These are phyloP conservation scores for Cystoisospora suis DNA, from an alignment of 169 alveolate genomes.

Conservation along the genomic window DNA sequence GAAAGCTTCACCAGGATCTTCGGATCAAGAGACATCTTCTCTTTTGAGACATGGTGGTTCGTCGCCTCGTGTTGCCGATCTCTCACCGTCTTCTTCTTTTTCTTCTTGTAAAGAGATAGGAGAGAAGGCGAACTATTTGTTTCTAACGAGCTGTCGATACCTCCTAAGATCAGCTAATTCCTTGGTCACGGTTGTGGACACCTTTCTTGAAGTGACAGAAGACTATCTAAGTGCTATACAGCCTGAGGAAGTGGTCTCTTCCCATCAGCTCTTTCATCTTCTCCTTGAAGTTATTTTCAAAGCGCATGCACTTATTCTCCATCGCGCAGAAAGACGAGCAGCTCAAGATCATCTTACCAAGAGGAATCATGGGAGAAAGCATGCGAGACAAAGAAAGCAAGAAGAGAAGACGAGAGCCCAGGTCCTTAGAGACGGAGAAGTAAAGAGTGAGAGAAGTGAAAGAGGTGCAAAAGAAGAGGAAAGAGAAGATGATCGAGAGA, in stretches of 20 bases:
- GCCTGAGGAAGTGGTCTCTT: background rate
- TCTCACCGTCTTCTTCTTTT: no score
- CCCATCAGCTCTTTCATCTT: background rate
- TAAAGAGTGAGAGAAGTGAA: background rate
- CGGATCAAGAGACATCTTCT: no score
- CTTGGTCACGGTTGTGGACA: background rate
- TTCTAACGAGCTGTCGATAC: background rate
- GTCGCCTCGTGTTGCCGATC: no score
- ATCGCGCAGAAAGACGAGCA: background rate
- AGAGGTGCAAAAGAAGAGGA: background rate
- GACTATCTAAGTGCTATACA: background rate
- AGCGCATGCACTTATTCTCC: background rate
- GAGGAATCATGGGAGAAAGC: background rate
- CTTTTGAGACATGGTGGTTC: no score
- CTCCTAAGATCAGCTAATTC: background rate
- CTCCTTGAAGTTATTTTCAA: background rate
- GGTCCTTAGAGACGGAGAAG: background rate
- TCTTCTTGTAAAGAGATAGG: no score
- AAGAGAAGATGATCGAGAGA: background rate
- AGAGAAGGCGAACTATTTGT: slow-evolving; percentile 20
- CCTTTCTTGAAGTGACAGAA: no score
- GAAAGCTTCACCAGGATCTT: no score
- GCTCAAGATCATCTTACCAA: background rate
- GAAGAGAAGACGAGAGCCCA: background rate
- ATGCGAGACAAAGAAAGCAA: background rate